Evolutionary conservation across 2,329 filamentous ascomycete species (phyloP).

Genomic region (Diaporthe aspalathi): DNA sequence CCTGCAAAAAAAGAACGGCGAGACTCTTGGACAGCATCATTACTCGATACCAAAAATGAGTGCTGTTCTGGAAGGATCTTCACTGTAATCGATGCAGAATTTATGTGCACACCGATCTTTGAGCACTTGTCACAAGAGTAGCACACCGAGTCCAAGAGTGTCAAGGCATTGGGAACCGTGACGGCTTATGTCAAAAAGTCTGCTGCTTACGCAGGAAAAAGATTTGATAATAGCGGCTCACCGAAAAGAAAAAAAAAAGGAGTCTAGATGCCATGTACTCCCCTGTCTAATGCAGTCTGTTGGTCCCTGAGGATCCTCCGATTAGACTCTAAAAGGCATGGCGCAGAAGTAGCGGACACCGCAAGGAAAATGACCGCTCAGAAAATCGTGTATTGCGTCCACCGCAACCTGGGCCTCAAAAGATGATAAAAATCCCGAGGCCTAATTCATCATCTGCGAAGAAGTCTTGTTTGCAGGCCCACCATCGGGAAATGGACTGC

Average conservation of each 20-base stretch:
- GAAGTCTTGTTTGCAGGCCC: too few relatives aligned
- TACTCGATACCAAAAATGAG: neutral
- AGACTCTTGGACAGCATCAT: neutral
- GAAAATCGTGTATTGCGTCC: neutral
- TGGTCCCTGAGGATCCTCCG: neutral
- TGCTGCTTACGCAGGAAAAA: neutral
- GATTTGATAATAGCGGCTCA: neutral
- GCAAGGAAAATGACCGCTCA: neutral
- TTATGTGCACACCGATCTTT: neutral
- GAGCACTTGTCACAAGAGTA: neutral
- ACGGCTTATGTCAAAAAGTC: neutral
- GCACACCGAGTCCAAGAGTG: neutral
- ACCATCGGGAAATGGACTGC: too few relatives aligned
- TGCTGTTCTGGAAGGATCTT: neutral
- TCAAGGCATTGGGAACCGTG: neutral
- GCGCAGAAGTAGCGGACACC: neutral
- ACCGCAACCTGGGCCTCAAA: neutral
- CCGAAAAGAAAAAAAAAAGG: too few relatives aligned
- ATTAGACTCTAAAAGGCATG: constrained; percentile 3
- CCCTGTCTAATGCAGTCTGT: neutral
- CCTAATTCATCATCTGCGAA: too few relatives aligned
- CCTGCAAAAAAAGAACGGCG: constrained; percentile 12
- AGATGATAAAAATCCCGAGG: neutral
- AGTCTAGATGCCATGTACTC: neutral
- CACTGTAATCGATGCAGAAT: neutral